phyloP scores from a whole-genome alignment of 192 early-diverging fungal species.

The Oehlia diaphana region DNA sequence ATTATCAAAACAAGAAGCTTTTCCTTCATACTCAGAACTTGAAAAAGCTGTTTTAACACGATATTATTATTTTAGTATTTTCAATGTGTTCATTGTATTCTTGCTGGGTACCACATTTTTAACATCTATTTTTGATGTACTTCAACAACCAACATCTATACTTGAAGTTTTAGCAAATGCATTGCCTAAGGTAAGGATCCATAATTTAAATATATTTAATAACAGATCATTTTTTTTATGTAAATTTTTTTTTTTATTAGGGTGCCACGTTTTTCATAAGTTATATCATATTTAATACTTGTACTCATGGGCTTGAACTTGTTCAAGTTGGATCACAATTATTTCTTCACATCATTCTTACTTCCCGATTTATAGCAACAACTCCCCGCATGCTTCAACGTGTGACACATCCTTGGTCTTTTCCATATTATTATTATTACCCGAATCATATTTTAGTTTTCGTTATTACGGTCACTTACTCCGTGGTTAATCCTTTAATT shows the following conservation, averaged over 20 bases:
- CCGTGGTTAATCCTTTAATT: constrained; percentile 59
- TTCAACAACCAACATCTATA: constrained; percentile 53
- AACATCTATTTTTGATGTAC: constrained; percentile 46
- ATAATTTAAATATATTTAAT: neutral
- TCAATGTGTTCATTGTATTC: constrained; percentile 65
- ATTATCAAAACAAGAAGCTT: constrained; percentile 59
- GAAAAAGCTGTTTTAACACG: constrained; percentile 56
- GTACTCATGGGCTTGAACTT: constrained; percentile 58
- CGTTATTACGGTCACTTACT: constrained; percentile 63
- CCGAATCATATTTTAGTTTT: constrained; percentile 60
- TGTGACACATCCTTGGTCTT: constrained; percentile 51
- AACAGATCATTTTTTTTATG: neutral
- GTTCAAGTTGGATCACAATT: constrained; percentile 59
- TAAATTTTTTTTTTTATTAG: constrained; percentile 23
- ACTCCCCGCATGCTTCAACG: constrained; percentile 57
- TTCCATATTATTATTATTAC: constrained; percentile 65
- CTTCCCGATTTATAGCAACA: constrained; percentile 43
- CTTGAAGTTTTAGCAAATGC: constrained; percentile 49
- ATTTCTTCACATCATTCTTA: constrained; percentile 50
- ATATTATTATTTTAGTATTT: constrained; percentile 62
- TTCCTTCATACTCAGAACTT: constrained; percentile 56
- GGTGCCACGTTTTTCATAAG: constrained; percentile 65
- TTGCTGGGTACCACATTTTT: constrained; percentile 57
- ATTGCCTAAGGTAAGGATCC: constrained; percentile 35
- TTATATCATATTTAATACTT: constrained; percentile 61